These are phyloP conservation scores for Nigrospora sphaerica DNA, from an alignment of 2,329 filamentous ascomycete species.

Conservation along the genomic window DNA sequence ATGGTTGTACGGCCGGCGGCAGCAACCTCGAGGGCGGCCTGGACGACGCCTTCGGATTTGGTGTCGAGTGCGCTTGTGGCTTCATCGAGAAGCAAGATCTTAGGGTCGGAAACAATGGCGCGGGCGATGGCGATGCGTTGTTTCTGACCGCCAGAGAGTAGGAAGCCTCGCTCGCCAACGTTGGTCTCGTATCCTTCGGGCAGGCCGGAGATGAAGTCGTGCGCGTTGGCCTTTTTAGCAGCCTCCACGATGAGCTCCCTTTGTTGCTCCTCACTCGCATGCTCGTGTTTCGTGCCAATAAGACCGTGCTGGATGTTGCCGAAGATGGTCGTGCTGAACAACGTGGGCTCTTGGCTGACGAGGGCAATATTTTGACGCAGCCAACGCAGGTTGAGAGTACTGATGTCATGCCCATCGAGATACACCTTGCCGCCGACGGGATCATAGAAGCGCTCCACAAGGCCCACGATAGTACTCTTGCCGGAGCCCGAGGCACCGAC, in stretches of 20 bases:
- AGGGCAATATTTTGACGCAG: conserved; percentile 85
- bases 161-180: conserved; percentile 89
- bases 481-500: conserved; percentile 92
- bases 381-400: conserved; percentile 80
- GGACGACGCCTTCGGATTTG: conserved; percentile 89
- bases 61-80: conserved; percentile 92
- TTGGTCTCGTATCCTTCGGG: conserved; percentile 90
- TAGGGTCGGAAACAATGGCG: conserved; percentile 84
- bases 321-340: conserved; percentile 85
- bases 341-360: conserved; percentile 85
- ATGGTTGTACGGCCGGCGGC: conserved; percentile 86
- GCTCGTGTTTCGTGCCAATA: conserved; percentile 73
- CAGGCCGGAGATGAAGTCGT: conserved; percentile 77
- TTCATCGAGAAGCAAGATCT: conserved; percentile 88
- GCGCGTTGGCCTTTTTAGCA: conserved; percentile 85
- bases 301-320: conserved; percentile 87
- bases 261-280: conserved; percentile 60
- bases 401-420: conserved; percentile 78
- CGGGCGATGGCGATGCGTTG: conserved; percentile 93
- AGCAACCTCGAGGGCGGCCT: conserved; percentile 83
- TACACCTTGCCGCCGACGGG: conserved; percentile 73
- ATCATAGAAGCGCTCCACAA: conserved; percentile 91
- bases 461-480: conserved; percentile 88
- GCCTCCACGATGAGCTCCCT: conserved; percentile 69
- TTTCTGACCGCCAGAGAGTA: conserved; percentile 91